Evolutionary conservation across 768 basidiomycete species (phyloP).

Genomic region (Gloeophyllum trabeum): DNA sequence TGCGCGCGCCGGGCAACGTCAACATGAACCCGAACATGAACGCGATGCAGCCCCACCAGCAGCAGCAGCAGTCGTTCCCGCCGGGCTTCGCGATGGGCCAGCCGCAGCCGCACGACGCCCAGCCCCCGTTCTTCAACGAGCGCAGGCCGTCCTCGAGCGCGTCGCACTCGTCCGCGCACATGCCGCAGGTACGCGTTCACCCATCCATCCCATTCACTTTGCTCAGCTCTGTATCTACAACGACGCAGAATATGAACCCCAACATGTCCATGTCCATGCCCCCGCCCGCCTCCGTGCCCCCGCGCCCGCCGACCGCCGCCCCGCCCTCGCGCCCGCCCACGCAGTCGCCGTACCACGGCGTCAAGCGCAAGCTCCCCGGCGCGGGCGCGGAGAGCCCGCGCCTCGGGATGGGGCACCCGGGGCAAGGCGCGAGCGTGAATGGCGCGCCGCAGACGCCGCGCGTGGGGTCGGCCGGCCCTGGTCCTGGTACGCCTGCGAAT

Average conservation of each 20-base stretch:
- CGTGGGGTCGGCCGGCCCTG: slow-evolving; percentile 6
- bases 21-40: slow-evolving; percentile 9
- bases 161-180: not conserved
- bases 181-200: not conserved
- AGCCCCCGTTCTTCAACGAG: slow-evolving; percentile 2
- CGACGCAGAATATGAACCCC: slow-evolving; percentile 5
- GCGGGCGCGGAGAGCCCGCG: slow-evolving; percentile 10
- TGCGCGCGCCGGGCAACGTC: slow-evolving; percentile 6
- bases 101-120: slow-evolving; percentile 13
- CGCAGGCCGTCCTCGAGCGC: not conserved
- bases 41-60: slow-evolving; percentile 11
- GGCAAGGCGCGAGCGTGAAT: slow-evolving; percentile 1
- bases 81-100: slow-evolving; percentile 4
- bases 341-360: slow-evolving; percentile 8
- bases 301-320: not conserved
- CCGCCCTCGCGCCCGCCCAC: slow-evolving; percentile 7
- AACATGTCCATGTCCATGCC: not conserved
- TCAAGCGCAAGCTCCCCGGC: slow-evolving; percentile 12
- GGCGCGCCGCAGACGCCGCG: slow-evolving; percentile 10
- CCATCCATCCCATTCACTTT: not conserved
- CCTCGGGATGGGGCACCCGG: slow-evolving; percentile 1
- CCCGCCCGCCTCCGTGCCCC: not conserved
- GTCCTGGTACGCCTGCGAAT: slow-evolving; percentile 7
- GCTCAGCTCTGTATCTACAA: not conserved
- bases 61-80: slow-evolving; percentile 11